A percentile compares a stretch with the other conserved stretches of the same genome.
Evolutionary conservation across 768 basidiomycete species (phyloP).

Genomic region (Arthromyces matolae): DNA sequence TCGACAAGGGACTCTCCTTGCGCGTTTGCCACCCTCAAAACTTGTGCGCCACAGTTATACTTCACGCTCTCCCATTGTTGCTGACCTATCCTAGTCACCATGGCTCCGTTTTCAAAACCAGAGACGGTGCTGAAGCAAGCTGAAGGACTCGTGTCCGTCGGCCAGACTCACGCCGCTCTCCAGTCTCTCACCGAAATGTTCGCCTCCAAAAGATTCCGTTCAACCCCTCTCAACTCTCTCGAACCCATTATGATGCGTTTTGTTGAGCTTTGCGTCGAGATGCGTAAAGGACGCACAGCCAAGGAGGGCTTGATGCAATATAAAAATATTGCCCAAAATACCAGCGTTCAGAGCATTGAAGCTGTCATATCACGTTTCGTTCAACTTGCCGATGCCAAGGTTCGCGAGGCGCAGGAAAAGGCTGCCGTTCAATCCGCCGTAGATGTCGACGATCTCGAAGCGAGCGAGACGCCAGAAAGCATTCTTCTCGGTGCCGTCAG

Average conservation of each 20-base stretch:
- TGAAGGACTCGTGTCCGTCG: constrained; percentile 91
- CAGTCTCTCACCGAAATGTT: constrained; percentile 92
- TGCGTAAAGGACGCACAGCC: constrained; percentile 89
- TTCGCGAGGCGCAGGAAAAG: constrained; percentile 82
- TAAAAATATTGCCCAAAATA: constrained; percentile 97
- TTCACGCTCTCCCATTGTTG: neutral
- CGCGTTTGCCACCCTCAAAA: constrained; percentile 4
- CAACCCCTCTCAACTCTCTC: constrained; percentile 80
- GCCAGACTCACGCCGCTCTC: constrained; percentile 85
- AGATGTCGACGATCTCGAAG: constrained; percentile 94
- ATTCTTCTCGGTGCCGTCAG: constrained; percentile 88
- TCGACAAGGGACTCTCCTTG: constrained; percentile 9
- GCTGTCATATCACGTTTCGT: constrained; percentile 86
- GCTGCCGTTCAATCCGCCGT: constrained; percentile 71
- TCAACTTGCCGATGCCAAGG: constrained; percentile 74
- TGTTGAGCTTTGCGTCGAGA: constrained; percentile 92
- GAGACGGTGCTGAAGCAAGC: constrained; percentile 90
- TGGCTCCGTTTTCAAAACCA: constrained; percentile 90
- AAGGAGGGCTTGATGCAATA: constrained; percentile 96
- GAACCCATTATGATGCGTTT: constrained; percentile 97
- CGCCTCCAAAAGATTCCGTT: constrained; percentile 88
- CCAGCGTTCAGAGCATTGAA: constrained; percentile 88
- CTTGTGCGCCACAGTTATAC: neutral
- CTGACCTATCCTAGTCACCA: constrained; percentile 29
- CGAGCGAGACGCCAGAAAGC: constrained; percentile 91